Base-by-base conservation (phyloP, 257 asterid genomes). In the Nicotiana tomentosiformis region DNA sequence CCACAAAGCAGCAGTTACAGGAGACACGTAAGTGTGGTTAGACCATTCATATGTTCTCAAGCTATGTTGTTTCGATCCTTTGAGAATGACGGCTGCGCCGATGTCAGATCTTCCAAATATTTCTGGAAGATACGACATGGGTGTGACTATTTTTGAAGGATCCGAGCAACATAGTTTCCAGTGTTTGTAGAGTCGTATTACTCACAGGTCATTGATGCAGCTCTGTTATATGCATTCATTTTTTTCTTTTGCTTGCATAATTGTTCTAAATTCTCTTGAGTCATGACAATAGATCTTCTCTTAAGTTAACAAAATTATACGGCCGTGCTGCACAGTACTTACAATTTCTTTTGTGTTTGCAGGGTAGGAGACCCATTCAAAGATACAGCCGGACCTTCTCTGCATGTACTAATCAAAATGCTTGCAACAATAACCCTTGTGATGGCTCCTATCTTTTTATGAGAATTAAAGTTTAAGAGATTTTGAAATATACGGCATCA, bases 351-450 rank as follows among this genome's bases (percentile, higher is more conserved):
- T 53, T 3, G 5, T 32, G 77, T 26, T 62, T 87, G 88, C 92
- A 96, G 99, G 53, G 99, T 96, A 76, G 99, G 99, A 62, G 99
- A 96, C 66, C 99, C 99, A 53, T 96, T 96, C 87, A 96, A 96
- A 82, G 99, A 96, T 90, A 96, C 99, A 11, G 99, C 99, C 3
- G 99, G 99, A 35, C 99, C 99, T 77, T 96, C 99, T 20, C 83
- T 96, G 78, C 99, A 96, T 79, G 99, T 96, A 33, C 98, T 96
- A 37, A 96, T 96, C 82, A 96, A 96, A 85, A 92, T 96, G 99
- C 92, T 96, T 87, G 98, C 99, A 55, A 96, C 99, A 10, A 96
- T 96, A 39, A 96, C 99, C 70, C 98, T 96, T 33, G 99, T 96
- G 60, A 96, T 96, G 99, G 99, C 99, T 80, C 99, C 99, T 4